Evolutionary conservation across 192 early-diverging fungal species (phyloP).

Genomic region (Backusella mclennaniae): DNA sequence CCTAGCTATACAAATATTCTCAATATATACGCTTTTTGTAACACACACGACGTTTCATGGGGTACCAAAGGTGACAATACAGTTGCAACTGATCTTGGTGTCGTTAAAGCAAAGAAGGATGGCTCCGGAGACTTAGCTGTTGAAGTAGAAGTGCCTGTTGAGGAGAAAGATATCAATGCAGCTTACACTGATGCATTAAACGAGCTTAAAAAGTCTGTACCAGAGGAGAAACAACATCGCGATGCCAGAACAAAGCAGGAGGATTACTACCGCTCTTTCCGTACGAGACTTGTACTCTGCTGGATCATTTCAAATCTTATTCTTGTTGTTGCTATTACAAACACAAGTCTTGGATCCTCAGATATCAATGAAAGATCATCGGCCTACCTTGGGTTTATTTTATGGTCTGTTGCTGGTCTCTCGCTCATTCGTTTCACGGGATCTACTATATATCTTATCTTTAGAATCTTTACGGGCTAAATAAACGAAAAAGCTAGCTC

Average conservation of each 20-base stretch:
- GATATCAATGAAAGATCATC: constrained; percentile 35
- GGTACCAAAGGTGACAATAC: constrained; percentile 91
- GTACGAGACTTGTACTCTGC: constrained; percentile 70
- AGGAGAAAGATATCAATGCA: constrained; percentile 78
- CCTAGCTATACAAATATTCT: constrained; percentile 78
- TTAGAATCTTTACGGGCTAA: constrained; percentile 53
- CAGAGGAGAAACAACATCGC: constrained; percentile 50
- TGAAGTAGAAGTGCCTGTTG: constrained; percentile 73
- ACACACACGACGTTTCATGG: constrained; percentile 66
- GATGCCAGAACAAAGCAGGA: constrained; percentile 69
- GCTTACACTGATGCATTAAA: constrained; percentile 74
- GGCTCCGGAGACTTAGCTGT: constrained; percentile 68
- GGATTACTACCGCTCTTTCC: constrained; percentile 84
- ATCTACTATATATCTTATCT: constrained; percentile 61
- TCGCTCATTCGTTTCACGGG: constrained; percentile 70
- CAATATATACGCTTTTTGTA: constrained; percentile 62
- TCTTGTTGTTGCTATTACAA: constrained; percentile 67
- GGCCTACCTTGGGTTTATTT: constrained; percentile 59
- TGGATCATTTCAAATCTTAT: constrained; percentile 79
- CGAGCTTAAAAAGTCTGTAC: constrained; percentile 49
- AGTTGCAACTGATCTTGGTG: constrained; percentile 68
- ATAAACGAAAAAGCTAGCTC: neutral
- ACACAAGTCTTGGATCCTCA: constrained; percentile 30
- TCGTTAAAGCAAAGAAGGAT: constrained; percentile 70
- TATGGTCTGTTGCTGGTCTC: constrained; percentile 74